Percentiles rank a stretch among this genome's conserved stretches.
Conservation (phyloP, 2,329 filamentous ascomycete genomes). For the Lojkania enalia region DNA sequence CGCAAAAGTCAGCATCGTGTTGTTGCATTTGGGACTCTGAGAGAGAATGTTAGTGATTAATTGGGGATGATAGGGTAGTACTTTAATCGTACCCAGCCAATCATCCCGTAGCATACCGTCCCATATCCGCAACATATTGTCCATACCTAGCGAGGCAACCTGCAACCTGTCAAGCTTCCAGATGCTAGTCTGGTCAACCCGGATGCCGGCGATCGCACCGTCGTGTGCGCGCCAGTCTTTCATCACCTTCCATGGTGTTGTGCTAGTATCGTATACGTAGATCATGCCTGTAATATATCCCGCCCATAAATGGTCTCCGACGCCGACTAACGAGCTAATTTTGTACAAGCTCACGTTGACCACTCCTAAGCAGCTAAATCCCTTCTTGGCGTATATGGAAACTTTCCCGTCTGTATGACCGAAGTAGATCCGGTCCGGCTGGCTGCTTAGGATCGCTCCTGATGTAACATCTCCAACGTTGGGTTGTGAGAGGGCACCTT, state of each 20-base stretch:
- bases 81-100: slow-evolving; percentile 66
- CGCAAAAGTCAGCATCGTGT: slow-evolving; percentile 79
- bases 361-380: slow-evolving; percentile 77
- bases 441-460: slow-evolving; percentile 72
- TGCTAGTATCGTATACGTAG: slow-evolving; percentile 84
- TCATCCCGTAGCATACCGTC: slow-evolving; percentile 92
- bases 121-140: slow-evolving; percentile 84
- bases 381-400: slow-evolving; percentile 80
- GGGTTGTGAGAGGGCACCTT: slow-evolving; percentile 69
- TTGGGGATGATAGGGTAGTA: slow-evolving; percentile 2
- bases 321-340: slow-evolving; percentile 82
- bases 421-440: slow-evolving; percentile 81
- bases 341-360: slow-evolving; percentile 92
- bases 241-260: slow-evolving; percentile 82
- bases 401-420: slow-evolving; percentile 94
- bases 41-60: slow-evolving; percentile 16
- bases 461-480: slow-evolving; percentile 86
- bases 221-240: slow-evolving; percentile 96
- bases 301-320: slow-evolving; percentile 85
- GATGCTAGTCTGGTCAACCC: slow-evolving; percentile 77
- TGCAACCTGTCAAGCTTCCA: slow-evolving; percentile 85
- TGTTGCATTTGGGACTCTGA: slow-evolving; percentile 81
- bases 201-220: slow-evolving; percentile 75
- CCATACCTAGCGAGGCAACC: slow-evolving; percentile 82
- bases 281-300: slow-evolving; percentile 93